phyloP scores from a whole-genome alignment of 306 rosid genomes.

The Dalbergia cultrata region DNA sequence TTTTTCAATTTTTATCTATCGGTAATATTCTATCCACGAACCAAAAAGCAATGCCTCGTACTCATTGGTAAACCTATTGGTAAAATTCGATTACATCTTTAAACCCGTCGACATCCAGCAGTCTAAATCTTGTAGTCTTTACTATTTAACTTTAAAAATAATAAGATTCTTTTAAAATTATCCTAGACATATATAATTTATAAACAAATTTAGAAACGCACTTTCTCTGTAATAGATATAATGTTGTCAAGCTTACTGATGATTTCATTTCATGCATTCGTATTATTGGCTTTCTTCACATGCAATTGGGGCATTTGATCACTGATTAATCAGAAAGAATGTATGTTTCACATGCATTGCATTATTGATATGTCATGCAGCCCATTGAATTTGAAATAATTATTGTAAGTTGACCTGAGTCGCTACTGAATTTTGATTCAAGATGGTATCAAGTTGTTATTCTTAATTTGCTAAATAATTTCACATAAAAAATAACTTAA shows the following conservation, averaged over 20 bases:
- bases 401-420: constrained; percentile 16
- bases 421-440: not conserved
- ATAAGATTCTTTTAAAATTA: too few relatives aligned
- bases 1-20: too few relatives aligned
- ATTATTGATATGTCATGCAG: constrained; percentile 28
- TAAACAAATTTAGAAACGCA: too few relatives aligned
- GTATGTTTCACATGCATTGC: constrained; percentile 45
- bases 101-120: too few relatives aligned
- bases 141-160: too few relatives aligned
- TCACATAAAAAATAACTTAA: not conserved
- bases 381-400: not conserved
- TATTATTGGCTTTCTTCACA: not conserved
- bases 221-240: too few relatives aligned
- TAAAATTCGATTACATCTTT: too few relatives aligned
- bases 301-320: constrained; percentile 7
- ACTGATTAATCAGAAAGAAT: constrained; percentile 19
- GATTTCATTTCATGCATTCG: constrained; percentile 19
- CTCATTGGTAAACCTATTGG: too few relatives aligned
- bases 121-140: too few relatives aligned
- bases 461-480: constrained; percentile 10
- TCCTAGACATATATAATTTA: too few relatives aligned
- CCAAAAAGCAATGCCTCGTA: too few relatives aligned
- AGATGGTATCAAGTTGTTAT: not conserved
- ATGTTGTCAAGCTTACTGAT: not conserved
- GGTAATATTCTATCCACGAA: too few relatives aligned